A percentile compares a stretch with the other conserved stretches of the same genome.
Conservation (phyloP, 495 filamentous ascomycete genomes). For the Xylaria venustula region DNA sequence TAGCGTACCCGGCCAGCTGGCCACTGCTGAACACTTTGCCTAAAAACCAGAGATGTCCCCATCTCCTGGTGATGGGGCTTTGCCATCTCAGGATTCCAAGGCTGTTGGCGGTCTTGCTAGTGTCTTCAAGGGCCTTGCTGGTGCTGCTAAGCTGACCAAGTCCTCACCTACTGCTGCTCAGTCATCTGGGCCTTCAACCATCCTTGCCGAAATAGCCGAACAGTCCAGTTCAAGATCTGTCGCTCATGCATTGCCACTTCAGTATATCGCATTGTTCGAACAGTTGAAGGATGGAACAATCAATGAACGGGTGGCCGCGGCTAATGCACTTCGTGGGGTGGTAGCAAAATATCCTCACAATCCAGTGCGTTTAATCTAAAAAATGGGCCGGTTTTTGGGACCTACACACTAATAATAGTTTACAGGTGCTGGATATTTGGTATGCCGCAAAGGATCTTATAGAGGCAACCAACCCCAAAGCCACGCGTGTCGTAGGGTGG, state of each 20-base stretch:
- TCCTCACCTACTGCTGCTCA: constrained; percentile 39
- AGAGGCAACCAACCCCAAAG: constrained; percentile 49
- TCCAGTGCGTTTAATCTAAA: constrained; percentile 36
- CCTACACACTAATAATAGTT: constrained; percentile 18
- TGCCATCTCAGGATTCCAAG: constrained; percentile 47
- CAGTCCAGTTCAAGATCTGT: constrained; percentile 28
- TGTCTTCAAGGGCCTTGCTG: constrained; percentile 56
- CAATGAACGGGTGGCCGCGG: constrained; percentile 53
- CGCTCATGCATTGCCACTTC: constrained; percentile 33
- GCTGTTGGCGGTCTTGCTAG: constrained; percentile 49
- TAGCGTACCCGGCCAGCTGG: constrained; percentile 43
- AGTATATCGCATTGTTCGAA: constrained; percentile 44
- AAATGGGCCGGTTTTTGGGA: background rate
- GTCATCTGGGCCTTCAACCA: constrained; percentile 23
- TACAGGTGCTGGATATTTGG: constrained; percentile 53
- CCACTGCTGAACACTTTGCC: constrained; percentile 33
- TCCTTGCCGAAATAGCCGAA: constrained; percentile 32
- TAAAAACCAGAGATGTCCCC: constrained; percentile 51
- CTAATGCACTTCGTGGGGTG: constrained; percentile 52
- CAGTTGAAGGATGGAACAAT: constrained; percentile 47
- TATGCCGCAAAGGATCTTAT: constrained; percentile 63
- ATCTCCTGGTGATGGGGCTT: constrained; percentile 52
- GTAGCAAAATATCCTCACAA: constrained; percentile 58
- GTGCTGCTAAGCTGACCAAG: constrained; percentile 41
- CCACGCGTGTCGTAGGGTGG: constrained; percentile 58